Conservation (phyloP, 805 yeast genomes). For the Candida silvatica region DNA sequence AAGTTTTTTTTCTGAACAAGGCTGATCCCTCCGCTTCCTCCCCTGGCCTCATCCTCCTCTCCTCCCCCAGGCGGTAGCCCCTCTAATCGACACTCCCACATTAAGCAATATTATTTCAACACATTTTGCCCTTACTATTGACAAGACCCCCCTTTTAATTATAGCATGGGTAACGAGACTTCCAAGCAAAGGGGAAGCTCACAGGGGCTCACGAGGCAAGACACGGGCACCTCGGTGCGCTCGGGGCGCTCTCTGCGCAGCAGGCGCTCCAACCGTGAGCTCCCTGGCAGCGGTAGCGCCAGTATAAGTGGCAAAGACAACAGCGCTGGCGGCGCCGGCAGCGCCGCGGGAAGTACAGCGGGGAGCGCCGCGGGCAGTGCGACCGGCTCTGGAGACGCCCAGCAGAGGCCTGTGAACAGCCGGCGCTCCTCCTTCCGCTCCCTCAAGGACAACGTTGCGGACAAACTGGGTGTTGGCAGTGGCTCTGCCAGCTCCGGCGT, state of each 20-base stretch:
- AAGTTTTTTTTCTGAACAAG: too few species aligned
- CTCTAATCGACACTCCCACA: too few species aligned
- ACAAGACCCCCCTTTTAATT: not conserved
- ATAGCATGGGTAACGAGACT: conserved; percentile 25
- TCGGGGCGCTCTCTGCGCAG: conserved; percentile 23
- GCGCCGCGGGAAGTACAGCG: not conserved
- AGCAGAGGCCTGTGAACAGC: too few species aligned
- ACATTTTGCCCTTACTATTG: not conserved
- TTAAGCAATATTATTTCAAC: too few species aligned
- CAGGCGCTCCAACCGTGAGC: conserved; percentile 16
- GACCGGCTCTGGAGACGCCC: too few species aligned
- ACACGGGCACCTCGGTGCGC: conserved; percentile 22
- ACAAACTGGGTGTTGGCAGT: not conserved
- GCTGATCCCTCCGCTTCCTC: too few species aligned
- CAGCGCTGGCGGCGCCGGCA: not conserved
- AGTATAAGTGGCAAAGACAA: not conserved
- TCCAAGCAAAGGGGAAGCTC: conserved; percentile 20
- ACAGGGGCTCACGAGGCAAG: conserved; percentile 22
- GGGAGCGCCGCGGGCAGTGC: too few species aligned
- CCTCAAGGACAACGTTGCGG: not conserved
- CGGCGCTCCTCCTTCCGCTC: too few species aligned
- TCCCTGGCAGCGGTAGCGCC: conserved; percentile 5
- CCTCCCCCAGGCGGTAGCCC: too few species aligned
- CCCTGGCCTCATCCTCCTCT: too few species aligned
- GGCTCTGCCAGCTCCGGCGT: not conserved